phyloP scores from a whole-genome alignment of 495 filamentous ascomycete species.

The Barbatosphaeria neglecta region DNA sequence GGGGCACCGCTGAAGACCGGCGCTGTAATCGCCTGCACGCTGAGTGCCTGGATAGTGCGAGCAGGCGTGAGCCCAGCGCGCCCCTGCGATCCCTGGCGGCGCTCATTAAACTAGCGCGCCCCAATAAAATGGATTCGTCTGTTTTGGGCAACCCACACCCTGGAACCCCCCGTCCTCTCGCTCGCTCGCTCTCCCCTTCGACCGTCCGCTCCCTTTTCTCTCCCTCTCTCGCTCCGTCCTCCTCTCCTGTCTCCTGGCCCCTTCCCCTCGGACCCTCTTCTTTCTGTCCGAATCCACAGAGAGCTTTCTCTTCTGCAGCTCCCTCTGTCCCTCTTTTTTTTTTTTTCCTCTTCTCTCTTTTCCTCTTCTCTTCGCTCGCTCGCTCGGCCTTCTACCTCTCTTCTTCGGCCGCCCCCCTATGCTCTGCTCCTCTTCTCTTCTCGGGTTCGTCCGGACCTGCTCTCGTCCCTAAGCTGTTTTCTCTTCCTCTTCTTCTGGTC shows the following conservation, averaged over 20 bases:
- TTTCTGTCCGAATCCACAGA: background rate
- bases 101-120: background rate
- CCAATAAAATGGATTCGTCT: background rate
- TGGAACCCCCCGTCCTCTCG: conserved; percentile 1
- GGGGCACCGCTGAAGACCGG: too few species aligned
- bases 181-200: conserved; percentile 7
- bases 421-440: background rate
- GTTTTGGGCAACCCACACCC: background rate
- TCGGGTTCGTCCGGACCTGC: background rate
- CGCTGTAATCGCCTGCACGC: too few species aligned
- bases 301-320: conserved; percentile 1
- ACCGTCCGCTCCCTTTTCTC: conserved; percentile 13
- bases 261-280: background rate
- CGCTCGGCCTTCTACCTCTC: background rate
- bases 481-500: background rate
- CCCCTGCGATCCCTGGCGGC: background rate
- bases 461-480: background rate
- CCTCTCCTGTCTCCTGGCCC: conserved; percentile 6
- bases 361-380: conserved; percentile 16
- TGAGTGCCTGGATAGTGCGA: too few species aligned
- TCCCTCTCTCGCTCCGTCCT: conserved; percentile 14
- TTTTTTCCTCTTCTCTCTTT: conserved; percentile 13
- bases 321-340: conserved; percentile 3
- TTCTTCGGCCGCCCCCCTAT: background rate
- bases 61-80: too few species aligned